Conservation (phyloP, 2,329 filamentous ascomycete genomes). For the Esteya vermicola region DNA sequence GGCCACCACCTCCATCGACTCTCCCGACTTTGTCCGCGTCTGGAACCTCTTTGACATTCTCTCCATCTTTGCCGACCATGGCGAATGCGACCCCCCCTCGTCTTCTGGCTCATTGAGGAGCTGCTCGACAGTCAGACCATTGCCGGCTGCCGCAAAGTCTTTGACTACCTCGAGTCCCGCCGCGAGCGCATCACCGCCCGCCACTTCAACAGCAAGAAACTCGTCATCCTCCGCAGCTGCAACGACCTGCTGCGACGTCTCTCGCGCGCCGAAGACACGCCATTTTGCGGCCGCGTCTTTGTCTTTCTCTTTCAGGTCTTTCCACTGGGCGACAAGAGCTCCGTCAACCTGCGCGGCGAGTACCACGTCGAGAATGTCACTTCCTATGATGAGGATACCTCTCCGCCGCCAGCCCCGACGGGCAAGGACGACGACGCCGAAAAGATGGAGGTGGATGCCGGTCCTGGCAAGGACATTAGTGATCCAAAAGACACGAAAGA, state of each 20-base stretch:
- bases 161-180: conserved; percentile 89
- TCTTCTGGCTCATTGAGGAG: conserved; percentile 88
- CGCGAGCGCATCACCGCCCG: conserved; percentile 74
- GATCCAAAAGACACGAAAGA: conserved; percentile 9
- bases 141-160: conserved; percentile 76
- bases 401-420: too few species aligned
- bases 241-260: conserved; percentile 88
- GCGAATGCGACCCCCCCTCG: conserved; percentile 64
- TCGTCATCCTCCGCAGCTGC: conserved; percentile 84
- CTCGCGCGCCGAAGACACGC: conserved; percentile 91
- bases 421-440: conserved; percentile 15
- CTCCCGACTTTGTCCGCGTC: conserved; percentile 64
- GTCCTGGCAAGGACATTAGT: too few species aligned
- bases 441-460: conserved; percentile 8
- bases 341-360: conserved; percentile 89
- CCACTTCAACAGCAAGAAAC: conserved; percentile 68
- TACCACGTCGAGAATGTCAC: conserved; percentile 95
- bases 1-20: conserved; percentile 62
- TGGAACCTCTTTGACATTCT: conserved; percentile 93
- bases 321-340: conserved; percentile 89
- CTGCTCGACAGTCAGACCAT: conserved; percentile 93
- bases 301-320: conserved; percentile 99
- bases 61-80: conserved; percentile 73
- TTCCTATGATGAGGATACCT: conserved; percentile 60
- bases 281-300: conserved; percentile 94